These are phyloP conservation scores for Tetracladium maxilliforme DNA, from an alignment of 2,329 filamentous ascomycete species.

Conservation along the genomic window DNA sequence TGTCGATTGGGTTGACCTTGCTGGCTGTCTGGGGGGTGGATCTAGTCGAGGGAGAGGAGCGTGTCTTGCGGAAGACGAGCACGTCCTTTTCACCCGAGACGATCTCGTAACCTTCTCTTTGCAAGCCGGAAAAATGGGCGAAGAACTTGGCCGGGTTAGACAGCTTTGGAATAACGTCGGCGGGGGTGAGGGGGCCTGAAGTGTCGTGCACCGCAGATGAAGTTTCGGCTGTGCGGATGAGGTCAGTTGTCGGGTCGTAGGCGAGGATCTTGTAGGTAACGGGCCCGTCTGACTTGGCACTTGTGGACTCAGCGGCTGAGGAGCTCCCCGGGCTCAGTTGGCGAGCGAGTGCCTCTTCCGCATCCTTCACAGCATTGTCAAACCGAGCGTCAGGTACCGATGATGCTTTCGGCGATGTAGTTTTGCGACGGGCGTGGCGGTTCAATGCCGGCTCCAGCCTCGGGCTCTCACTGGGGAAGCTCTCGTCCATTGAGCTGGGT, in stretches of 20 bases:
- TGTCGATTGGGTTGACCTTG: slow-evolving; percentile 40
- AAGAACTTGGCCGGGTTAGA: slow-evolving; percentile 51
- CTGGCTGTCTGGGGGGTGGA: slow-evolving; percentile 5
- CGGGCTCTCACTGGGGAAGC: no score
- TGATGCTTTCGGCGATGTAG: no score
- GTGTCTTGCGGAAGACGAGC: slow-evolving; percentile 50
- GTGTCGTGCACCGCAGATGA: slow-evolving; percentile 34
- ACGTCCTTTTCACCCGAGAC: slow-evolving; percentile 47
- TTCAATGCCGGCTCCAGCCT: no score
- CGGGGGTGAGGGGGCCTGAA: slow-evolving; percentile 36
- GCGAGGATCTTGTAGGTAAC: slow-evolving; percentile 56
- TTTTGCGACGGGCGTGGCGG: no score
- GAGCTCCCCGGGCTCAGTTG: no score
- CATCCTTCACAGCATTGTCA: neutral
- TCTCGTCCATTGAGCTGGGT: no score
- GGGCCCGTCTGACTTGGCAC: no score
- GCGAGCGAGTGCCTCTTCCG: no score
- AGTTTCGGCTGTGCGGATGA: slow-evolving; percentile 43
- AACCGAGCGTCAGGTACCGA: no score
- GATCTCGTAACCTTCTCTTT: slow-evolving; percentile 50
- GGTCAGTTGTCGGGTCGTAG: slow-evolving; percentile 43
- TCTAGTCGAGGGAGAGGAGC: slow-evolving; percentile 14
- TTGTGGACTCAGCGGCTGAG: no score
- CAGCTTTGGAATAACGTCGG: slow-evolving; percentile 43
- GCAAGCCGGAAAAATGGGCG: slow-evolving; percentile 42